Evolutionary conservation across 148 eudicot genomes (phyloP), one percentile per base, ranked within the genome.

Genomic region (Nepenthes gracilis): DNA sequence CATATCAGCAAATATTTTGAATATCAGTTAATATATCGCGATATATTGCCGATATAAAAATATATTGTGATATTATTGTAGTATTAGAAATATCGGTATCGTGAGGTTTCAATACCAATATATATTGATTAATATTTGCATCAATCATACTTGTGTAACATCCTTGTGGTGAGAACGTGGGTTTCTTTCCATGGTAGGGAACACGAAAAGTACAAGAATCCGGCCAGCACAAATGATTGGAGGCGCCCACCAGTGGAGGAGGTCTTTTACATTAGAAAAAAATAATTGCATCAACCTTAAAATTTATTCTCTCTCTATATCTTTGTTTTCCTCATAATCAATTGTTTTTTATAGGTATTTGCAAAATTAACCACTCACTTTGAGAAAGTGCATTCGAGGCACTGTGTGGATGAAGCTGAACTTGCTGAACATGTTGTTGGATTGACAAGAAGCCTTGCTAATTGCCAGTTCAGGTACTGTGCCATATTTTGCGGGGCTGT

Each of bases 351-450:
- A 56, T 77, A 92, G 97, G 83, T 80, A 55, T 72, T 92, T 52
- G 73, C 96, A 45, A 82, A 65, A 66, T 74, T 93, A 61, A 70
- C 80, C 43, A 88, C 85, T 67, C 84, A 88, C 61, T 88, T 80
- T 76, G 67, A 57, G 54, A 73, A 78, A 63, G 95, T 88, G 58
- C 98, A 84, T 70, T 75, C 91, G 47, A 83, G 98, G 63, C 82
- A 71, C 59, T 93, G 98, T 66, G 69, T 62, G 40, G 98, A 93
- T 78, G 98, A 88, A 72, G 85, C 87, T 71, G 98, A 93, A 74
- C 65, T 93, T 71, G 96, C 98, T 60, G 98, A 93, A 64, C 98
- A 93, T 81, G 84, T 88, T 61, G 87, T 76, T 62, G 87, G 96
- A 51, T 66, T 93, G 76, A 93, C 96, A 54, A 68, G 74, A 63